Base-by-base conservation (phyloP, 306 rosid species). In the Fragaria vesca region DNA sequence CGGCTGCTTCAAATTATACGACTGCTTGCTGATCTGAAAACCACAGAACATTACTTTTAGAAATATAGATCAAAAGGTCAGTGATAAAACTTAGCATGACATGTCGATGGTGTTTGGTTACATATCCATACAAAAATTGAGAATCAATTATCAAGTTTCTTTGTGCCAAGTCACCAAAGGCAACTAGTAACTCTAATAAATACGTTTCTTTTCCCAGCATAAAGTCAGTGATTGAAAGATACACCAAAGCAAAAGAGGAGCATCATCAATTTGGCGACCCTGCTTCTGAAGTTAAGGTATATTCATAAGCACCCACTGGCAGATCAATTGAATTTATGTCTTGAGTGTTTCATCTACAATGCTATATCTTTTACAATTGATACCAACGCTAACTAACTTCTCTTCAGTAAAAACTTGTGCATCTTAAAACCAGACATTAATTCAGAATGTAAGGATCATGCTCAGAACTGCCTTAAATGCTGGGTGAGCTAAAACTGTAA, bases 271-370 rank as follows among this genome's bases (percentile, higher is more conserved):
- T 63, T 61, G 90, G 86, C 38, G 81, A 85, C 73, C 80, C 92
- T 16, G 36, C 89, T 79, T 81, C 97, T 47, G 98, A 94, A 83
- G 84, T 88, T 57, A 92, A 94, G 98, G 98, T 94, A 94, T 17
- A 94, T 17, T 81, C 43, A 57, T 61, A 38, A 47, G 34, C 50
- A 66, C 78, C 50, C 18, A 58, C 45, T 67, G 12, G 57, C 69
- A 58, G 17, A 18, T 11, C 7, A 42, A 7, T 24, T 40, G 28
- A 24, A 7, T 30, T 4, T 2, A 17, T 15, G 66, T 57, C 28
- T 20, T n/a, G 26, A 38, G 5, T 13, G 63, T 9, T 43, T 17
- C 43, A 38, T 5, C 15, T 20, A 58, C 21, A 67, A 40, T 18
- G 50, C 28, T 15, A 66, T 17, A 18, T 20, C 9, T 20, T 66